A percentile compares a stretch with the other conserved stretches of the same genome.
These are phyloP conservation scores for Neoconidiobolus thromboides DNA, from an alignment of 371 early-diverging fungal species.

Conservation along the genomic window DNA sequence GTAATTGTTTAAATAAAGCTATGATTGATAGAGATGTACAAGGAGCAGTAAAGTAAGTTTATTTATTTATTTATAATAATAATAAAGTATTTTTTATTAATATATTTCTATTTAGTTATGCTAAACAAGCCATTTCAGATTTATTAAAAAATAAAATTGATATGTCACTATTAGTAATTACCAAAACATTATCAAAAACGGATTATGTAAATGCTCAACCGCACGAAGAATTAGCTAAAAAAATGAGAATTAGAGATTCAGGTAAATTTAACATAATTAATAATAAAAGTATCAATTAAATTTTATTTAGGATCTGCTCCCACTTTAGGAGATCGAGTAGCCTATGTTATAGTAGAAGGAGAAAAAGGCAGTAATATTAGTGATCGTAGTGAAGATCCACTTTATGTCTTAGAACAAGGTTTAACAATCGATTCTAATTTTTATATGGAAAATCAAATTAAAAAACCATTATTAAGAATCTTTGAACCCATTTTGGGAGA, in stretches of 20 bases:
- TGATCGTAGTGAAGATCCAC: conserved; percentile 96
- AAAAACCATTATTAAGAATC: conserved; percentile 91
- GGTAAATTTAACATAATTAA: conserved; percentile 14
- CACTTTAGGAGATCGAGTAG: conserved; percentile 96
- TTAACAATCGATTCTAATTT: conserved; percentile 98
- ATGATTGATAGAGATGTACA: conserved; percentile 81
- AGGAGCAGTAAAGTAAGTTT: conserved; percentile 63
- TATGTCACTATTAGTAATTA: conserved; percentile 93
- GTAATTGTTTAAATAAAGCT: conserved; percentile 82
- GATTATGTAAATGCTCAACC: conserved; percentile 95
- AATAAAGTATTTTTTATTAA: neutral
- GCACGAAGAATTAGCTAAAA: conserved; percentile 91
- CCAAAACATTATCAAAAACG: conserved; percentile 90
- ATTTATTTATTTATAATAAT: neutral
- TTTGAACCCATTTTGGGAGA: conserved; percentile 98
- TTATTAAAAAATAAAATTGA: conserved; percentile 94
- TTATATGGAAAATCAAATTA: conserved; percentile 97
- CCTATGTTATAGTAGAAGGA: conserved; percentile 94
- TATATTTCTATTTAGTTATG: conserved; percentile 30
- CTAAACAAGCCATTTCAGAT: conserved; percentile 83
- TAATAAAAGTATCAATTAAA: neutral
- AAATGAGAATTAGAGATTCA: conserved; percentile 94
- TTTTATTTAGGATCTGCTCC: conserved; percentile 61
- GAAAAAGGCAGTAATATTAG: conserved; percentile 37
- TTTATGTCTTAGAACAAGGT: conserved; percentile 97